Percentiles rank a stretch among this genome's conserved stretches.
These are phyloP conservation scores for Sporisorium exsertum DNA, from an alignment of 1,284 basidiomycete species.

Conservation along the genomic window DNA sequence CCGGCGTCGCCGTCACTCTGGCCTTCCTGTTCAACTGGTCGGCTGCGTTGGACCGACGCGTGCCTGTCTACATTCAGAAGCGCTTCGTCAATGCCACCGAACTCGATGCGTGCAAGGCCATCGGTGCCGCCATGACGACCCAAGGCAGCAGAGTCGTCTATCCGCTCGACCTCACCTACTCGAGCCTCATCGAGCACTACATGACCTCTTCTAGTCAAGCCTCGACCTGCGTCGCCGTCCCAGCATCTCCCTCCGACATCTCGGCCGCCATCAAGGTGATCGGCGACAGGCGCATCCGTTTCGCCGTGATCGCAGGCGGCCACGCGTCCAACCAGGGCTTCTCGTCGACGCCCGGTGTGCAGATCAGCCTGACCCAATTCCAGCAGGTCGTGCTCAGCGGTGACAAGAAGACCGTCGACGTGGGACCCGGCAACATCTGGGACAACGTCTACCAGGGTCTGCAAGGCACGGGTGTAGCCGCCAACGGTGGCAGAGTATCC, in stretches of 20 bases:
- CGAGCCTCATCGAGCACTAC: slow-evolving; percentile 36
- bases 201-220: slow-evolving; percentile 38
- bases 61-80: slow-evolving; percentile 23
- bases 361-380: slow-evolving; percentile 52
- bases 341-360: slow-evolving; percentile 53
- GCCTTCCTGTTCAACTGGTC: slow-evolving; percentile 39
- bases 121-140: slow-evolving; percentile 21
- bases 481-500: slow-evolving; percentile 55
- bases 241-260: slow-evolving; percentile 45
- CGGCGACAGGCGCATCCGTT: slow-evolving; percentile 48
- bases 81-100: slow-evolving; percentile 45
- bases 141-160: slow-evolving; percentile 30
- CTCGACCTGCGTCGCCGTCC: slow-evolving; percentile 49
- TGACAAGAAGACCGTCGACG: slow-evolving; percentile 53
- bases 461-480: slow-evolving; percentile 32
- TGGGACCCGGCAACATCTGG: slow-evolving; percentile 55
- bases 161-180: slow-evolving; percentile 36
- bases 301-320: slow-evolving; percentile 46
- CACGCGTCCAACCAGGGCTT: slow-evolving; percentile 60
- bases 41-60: slow-evolving; percentile 15
- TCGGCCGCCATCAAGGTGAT: slow-evolving; percentile 51
- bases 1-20: slow-evolving; percentile 29
- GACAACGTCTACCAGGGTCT: slow-evolving; percentile 54
- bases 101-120: slow-evolving; percentile 40
- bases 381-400: slow-evolving; percentile 41